Base-by-base conservation (phyloP, 2,329 filamentous ascomycete genomes). In the Saccharata proteae region DNA sequence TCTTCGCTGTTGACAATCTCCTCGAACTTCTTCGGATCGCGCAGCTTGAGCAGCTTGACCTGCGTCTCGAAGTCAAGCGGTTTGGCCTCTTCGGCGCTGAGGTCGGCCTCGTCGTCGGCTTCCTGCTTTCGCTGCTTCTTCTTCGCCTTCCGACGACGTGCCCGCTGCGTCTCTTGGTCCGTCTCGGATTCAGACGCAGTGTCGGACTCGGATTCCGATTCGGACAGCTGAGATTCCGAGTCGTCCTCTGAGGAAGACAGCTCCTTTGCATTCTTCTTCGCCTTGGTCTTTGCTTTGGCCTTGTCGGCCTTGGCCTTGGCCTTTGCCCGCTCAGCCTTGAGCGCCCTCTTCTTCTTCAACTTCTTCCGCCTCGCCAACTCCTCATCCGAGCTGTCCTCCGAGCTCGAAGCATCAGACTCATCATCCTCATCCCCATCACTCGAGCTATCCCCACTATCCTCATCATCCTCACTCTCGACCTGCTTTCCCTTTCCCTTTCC, bases 261-360 rank as follows among this genome's bases (percentile, higher is more conserved):
- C 41, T 34, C 40, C 40, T 36, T 46, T 38, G 13, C 40, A 46
- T 24, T 49, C 47, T 27, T 51, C 48, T 27, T 51, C 5, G 30
- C 32, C 18, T 36, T 39, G 15, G 9, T 22, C n/a, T 46, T 56
- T 10, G 44, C 43, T 28, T 45, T 43, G 25, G 51, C 52, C 39
- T 55, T 60, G 9, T 47, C 43, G 38, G 54, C 55, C 36, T 55
- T 51, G 5, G 36, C 29, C 26, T 40, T 45, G 20, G 20, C 20
- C n/a, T 22, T 22, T 22, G 9, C 20, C 9, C n/a, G 9, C n/a
- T 22, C 20, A 9, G 20, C 9, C n/a, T 9, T 9, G 20, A 9
- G n/a, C 22, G 27, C 4, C 13, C 16, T 26, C 34, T 34, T 40
- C 36, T 48, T 47, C 22, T 31, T 40, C 10, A 32, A 26, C 37